Conservation (phyloP, 139 green algal genomes). For the Chlamydomonas sphaeroides region DNA sequence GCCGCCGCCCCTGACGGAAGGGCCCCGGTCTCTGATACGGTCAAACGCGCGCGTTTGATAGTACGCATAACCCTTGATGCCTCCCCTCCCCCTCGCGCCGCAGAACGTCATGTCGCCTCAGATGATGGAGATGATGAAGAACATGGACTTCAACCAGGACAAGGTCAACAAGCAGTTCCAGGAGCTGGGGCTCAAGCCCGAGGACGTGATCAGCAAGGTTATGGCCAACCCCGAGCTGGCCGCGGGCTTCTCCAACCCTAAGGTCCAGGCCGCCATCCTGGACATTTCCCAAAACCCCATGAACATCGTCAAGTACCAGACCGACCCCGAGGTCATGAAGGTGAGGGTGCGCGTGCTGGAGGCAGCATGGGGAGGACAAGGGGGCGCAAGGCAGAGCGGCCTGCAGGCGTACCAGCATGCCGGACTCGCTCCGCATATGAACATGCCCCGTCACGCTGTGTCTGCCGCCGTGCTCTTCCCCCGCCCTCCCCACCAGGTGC, state of each 20-base stretch:
- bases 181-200: conserved; percentile 79
- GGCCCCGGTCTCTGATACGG: too few relatives aligned
- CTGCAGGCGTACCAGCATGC: too few relatives aligned
- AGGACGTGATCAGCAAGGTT: conserved; percentile 83
- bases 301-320: conserved; percentile 87
- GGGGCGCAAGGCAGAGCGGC: neutral
- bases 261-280: conserved; percentile 85
- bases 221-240: conserved; percentile 86
- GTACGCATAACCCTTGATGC: too few relatives aligned
- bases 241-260: conserved; percentile 80
- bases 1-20: too few relatives aligned
- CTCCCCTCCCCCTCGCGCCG: neutral
- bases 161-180: conserved; percentile 82
- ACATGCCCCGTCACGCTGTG: too few relatives aligned
- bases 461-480: too few relatives aligned
- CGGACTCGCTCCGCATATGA: too few relatives aligned
- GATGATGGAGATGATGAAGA: conserved; percentile 77
- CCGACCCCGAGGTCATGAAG: conserved; percentile 85
- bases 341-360: too few relatives aligned
- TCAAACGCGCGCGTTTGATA: too few relatives aligned
- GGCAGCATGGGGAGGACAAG: too few relatives aligned
- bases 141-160: conserved; percentile 68
- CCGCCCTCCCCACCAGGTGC: conserved; percentile 2
- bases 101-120: conserved; percentile 68
- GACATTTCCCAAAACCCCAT: conserved; percentile 85